Base-by-base conservation (phyloP, 2,329 filamentous ascomycete species). In the Arthrobotrys entomopaga region DNA sequence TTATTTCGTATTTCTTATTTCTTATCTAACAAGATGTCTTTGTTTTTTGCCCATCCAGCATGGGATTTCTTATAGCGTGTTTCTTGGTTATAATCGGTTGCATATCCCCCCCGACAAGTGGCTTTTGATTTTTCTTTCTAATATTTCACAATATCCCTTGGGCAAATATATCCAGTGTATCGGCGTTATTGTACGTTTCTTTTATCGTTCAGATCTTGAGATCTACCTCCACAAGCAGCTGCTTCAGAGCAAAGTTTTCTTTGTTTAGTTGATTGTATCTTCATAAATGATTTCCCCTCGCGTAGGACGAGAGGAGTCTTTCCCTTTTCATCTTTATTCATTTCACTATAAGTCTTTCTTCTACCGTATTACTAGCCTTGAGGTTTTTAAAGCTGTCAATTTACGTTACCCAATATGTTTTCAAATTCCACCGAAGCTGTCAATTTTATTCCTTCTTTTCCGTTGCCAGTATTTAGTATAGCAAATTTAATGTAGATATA, bases 101-200 rank as follows among this genome's bases (percentile, higher is more conserved):
- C 13, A 46, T n/a, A n/a, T 13, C 16, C 42, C 40, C 40, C 24
- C 29, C 29, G 7, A 34, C 29, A 6, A 46, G 13, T 10, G 42
- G 42, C 16, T 19, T 22, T 50, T 50, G 19, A 19, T 24, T 40
- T 24, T 42, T 40, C 20, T 15, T 22, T 38, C 29, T n/a, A 34
- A 52, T 53, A 38, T 3, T 20, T 34, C 38, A 34, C 2, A 58
- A 58, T 65, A 66, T 67, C 54, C 49, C 38, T 59, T 56, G 49
- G 65, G 57, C 65, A 69, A 46, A 61, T 61, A 69, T 69, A 61
- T 61, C 54, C 64, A 60, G 52, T 20, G 24, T 56, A 57, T 42
- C 24, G 56, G 56, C 56, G 65, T 59, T 53, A 7, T 26, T 46
- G 38, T 57, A 8, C 10, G 50, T 42, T 56, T 38, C 16, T 53